Base-by-base conservation (phyloP, 345 rosid genomes). In the Salix arbutifolia region DNA sequence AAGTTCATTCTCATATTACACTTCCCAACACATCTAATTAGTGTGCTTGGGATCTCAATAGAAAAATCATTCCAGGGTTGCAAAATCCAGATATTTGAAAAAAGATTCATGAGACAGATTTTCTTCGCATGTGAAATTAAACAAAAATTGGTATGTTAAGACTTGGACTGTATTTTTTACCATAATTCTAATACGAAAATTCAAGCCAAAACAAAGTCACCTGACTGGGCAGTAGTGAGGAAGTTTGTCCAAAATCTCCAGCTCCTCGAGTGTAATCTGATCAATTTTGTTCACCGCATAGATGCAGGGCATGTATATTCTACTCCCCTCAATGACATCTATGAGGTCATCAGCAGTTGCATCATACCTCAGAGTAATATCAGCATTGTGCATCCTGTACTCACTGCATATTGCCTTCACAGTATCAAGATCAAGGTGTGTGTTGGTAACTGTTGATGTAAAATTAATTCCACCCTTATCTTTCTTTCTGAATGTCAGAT, bases 211-310 rank as follows among this genome's bases (percentile, higher is more conserved):
- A 56, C 46, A 71, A 40, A 50, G 58, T 33, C 79, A 96, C 99
- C 98, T 96, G 89, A 96, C n/a, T 25, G 98, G 99, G 79, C 97
- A 96, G 83, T 96, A 93, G 77, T 96, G 99, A 85, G 99, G 98
- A 79, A 96, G 97, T 84, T 86, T 92, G 86, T 96, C 99, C 90
- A 96, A 84, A 81, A 96, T 89, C 84, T 93, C 95, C 79, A 96
- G 88, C 85, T 96, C 99, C 85, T 96, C 99, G 6, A 93, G 89
- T 17, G 98, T 89, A 76, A 96, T 96, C 82, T 92, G 97, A 84
- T 96, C 99, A 73, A 96, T 96, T 85, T 96, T 96, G 91, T 96
- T 96, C 72, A 96, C 82, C 0, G 80, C 98, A 69, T 96, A 96
- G 85, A 96, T 93, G 90, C 99, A 93, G n/a, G 99, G 98, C 90